phyloP scores from a whole-genome alignment of 2,329 filamentous ascomycete genomes.

The Monosporascus ibericus region DNA sequence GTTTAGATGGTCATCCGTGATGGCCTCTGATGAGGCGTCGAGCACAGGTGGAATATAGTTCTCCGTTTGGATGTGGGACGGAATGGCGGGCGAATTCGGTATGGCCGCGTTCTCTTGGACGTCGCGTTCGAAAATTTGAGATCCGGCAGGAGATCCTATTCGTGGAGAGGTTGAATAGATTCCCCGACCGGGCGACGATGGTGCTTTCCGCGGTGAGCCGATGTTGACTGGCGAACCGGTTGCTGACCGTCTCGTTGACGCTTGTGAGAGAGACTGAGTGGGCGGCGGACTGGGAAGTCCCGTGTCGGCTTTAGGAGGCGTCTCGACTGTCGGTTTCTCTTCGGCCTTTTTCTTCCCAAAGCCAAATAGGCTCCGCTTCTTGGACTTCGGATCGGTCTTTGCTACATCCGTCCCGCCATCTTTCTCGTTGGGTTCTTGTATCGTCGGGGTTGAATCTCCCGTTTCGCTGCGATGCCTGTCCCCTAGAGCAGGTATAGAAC shows the following conservation, averaged over 20 bases:
- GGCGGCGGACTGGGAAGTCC: constrained; percentile 27
- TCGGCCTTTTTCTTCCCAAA: constrained; percentile 57
- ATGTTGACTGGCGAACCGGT: constrained; percentile 37
- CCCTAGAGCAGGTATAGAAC: constrained; percentile 19
- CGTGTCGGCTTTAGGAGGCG: constrained; percentile 21
- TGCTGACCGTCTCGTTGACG: constrained; percentile 31
- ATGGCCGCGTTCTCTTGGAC: constrained; percentile 75
- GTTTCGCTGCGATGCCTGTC: constrained; percentile 11
- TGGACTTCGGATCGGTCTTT: constrained; percentile 34
- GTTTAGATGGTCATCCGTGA: constrained; percentile 78
- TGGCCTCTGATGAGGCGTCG: constrained; percentile 85
- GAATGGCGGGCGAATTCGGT: constrained; percentile 78
- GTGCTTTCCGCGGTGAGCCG: constrained; percentile 40
- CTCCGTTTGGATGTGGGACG: constrained; percentile 87
- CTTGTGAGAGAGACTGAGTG: constrained; percentile 24
- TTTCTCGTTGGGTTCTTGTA: constrained; percentile 18
- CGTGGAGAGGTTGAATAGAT: constrained; percentile 65
- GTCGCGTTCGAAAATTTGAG: constrained; percentile 87
- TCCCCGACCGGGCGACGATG: constrained; percentile 60
- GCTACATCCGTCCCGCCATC: constrained; percentile 21
- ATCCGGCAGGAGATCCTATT: constrained; percentile 69
- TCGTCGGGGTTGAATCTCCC: constrained; percentile 28
- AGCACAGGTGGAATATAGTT: constrained; percentile 89
- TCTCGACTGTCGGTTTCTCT: constrained; percentile 30
- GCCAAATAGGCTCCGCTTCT: constrained; percentile 54